A percentile compares a stretch with the other conserved stretches of the same genome.
These are phyloP conservation scores for Ascochyta lentis DNA, from an alignment of 2,329 filamentous ascomycete genomes.

Conservation along the genomic window DNA sequence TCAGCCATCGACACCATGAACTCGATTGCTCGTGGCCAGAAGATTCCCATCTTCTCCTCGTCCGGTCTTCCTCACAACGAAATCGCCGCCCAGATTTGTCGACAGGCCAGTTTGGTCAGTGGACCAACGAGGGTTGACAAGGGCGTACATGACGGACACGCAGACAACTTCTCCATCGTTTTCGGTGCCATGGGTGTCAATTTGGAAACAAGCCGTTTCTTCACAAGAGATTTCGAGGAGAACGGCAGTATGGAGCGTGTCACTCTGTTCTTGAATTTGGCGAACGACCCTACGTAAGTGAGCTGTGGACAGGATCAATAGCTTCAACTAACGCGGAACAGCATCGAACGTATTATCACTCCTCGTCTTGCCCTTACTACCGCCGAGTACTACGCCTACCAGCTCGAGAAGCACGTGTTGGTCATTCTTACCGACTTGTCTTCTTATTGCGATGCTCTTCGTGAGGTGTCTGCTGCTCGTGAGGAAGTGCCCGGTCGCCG, in stretches of 20 bases:
- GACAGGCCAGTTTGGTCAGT: conserved; percentile 92
- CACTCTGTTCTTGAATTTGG: conserved; percentile 97
- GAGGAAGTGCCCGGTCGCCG: conserved; percentile 99
- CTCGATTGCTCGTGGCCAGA: conserved; percentile 93
- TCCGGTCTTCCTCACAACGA: conserved; percentile 99
- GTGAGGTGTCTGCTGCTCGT: conserved; percentile 96
- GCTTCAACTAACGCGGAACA: conserved; percentile 49
- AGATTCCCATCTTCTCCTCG: conserved; percentile 99
- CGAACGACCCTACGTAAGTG: conserved; percentile 94
- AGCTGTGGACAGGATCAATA: conserved; percentile 1
- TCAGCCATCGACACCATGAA: conserved; percentile 98
- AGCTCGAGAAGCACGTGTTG: conserved; percentile 98
- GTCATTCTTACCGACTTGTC: conserved; percentile 98
- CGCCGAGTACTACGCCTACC: conserved; percentile 99
- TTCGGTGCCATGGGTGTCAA: conserved; percentile 99
- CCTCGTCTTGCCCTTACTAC: conserved; percentile 97
- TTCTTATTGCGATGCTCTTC: conserved; percentile 97
- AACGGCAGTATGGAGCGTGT: conserved; percentile 98
- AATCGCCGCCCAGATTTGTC: conserved; percentile 98
- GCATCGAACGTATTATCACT: conserved; percentile 99
- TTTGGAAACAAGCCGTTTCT: conserved; percentile 98
- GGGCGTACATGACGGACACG: conserved; percentile 93
- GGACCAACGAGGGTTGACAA: conserved; percentile 95
- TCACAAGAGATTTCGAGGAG: conserved; percentile 98
- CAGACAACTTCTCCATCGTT: conserved; percentile 99